Evolutionary conservation across 78 protist species (phyloP).

Genomic region (Chrysochromulina tobinii): DNA sequence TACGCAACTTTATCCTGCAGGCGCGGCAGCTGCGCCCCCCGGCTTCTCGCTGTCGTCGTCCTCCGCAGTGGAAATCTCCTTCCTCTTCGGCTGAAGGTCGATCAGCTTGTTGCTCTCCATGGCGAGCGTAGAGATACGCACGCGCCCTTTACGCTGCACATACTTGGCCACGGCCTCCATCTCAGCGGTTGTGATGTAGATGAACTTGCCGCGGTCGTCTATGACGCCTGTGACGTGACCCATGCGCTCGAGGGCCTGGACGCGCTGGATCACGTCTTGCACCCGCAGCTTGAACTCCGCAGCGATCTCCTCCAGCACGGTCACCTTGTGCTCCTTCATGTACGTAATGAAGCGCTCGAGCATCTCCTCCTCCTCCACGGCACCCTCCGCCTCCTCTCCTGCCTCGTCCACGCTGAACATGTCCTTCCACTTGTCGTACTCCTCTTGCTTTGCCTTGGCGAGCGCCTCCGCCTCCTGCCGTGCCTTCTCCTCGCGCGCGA

Average conservation of each 20-base stretch:
- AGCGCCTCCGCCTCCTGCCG: not conserved
- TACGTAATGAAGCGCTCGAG: not conserved
- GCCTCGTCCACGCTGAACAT: constrained; percentile 9
- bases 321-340: not conserved
- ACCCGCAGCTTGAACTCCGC: not conserved
- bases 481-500: not conserved
- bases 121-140: constrained; percentile 68
- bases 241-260: constrained; percentile 57
- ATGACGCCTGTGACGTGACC: constrained; percentile 75
- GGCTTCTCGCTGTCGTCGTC: too few species aligned
- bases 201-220: constrained; percentile 84
- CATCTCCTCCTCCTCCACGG: not conserved
- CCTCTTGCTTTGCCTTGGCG: not conserved
- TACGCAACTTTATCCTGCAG: too few species aligned
- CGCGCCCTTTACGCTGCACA: constrained; percentile 64
- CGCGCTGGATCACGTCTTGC: constrained; percentile 59
- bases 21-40: too few species aligned
- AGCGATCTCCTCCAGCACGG: too few species aligned
- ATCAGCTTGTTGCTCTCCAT: constrained; percentile 66
- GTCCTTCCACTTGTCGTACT: constrained; percentile 6
- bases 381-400: not conserved
- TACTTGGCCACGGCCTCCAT: constrained; percentile 64
- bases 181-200: constrained; percentile 69
- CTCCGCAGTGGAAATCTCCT: too few species aligned
- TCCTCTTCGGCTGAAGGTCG: not conserved